A percentile compares a stretch with the other conserved stretches of the same genome.
Conservation (phyloP, 331 rosid species). For the Quercus phellos region DNA sequence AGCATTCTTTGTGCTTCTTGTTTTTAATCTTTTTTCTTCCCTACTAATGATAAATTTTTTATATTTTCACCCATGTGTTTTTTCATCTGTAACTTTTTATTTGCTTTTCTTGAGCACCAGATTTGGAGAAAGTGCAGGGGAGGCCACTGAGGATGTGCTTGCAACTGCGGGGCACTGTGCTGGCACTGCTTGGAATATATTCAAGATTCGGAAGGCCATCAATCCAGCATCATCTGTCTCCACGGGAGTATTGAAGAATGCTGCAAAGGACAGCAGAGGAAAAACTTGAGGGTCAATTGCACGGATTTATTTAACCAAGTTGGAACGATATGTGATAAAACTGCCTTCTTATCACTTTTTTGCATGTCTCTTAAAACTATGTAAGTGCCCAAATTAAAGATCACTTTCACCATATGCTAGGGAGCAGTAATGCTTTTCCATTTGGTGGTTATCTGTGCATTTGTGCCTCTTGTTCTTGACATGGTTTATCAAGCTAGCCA, state of each 20-base stretch:
- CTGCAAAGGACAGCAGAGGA: slow-evolving; percentile 27
- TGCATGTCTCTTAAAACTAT: background rate
- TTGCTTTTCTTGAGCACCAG: slow-evolving; percentile 28
- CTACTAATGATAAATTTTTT: background rate
- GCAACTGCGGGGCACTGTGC: slow-evolving; percentile 81
- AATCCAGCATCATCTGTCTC: slow-evolving; percentile 72
- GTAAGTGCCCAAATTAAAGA: background rate
- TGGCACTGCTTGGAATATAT: slow-evolving; percentile 77
- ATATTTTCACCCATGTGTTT: background rate
- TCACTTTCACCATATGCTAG: background rate
- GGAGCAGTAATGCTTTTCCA: background rate
- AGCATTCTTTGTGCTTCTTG: background rate
- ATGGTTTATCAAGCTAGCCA: background rate
- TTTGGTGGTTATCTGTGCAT: background rate
- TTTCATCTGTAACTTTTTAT: background rate
- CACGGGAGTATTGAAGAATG: slow-evolving; percentile 52
- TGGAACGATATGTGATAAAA: background rate
- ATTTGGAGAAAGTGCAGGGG: slow-evolving; percentile 89
- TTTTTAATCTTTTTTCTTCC: no score
- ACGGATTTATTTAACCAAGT: background rate
- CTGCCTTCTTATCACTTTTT: background rate
- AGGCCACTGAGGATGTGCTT: slow-evolving; percentile 64
- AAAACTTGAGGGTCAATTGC: slow-evolving; percentile 10
- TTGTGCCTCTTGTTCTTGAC: background rate
- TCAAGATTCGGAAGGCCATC: slow-evolving; percentile 74